These are phyloP conservation scores for Chrysochromulina parva DNA, from an alignment of 78 protist genomes.

Conservation along the genomic window DNA sequence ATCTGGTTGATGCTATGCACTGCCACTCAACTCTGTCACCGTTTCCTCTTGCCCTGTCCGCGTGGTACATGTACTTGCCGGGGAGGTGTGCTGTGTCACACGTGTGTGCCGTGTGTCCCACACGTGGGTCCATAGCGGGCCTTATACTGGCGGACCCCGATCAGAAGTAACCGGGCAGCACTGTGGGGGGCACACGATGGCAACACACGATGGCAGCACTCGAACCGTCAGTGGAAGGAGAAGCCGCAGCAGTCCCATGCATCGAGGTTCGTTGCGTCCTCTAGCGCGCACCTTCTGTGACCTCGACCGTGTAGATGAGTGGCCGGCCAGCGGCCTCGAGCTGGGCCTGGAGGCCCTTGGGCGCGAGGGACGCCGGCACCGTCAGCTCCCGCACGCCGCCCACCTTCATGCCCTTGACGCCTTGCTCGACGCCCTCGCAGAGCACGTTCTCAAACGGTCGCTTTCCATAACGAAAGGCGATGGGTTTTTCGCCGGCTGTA, in stretches of 20 bases:
- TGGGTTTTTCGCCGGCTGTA: not conserved
- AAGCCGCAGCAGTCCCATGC: too few relatives aligned
- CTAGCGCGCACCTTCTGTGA: not conserved
- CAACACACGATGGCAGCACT: not conserved
- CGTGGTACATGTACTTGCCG: too few relatives aligned
- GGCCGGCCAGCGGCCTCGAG: not conserved
- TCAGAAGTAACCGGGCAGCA: not conserved
- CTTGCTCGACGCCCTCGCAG: slow-evolving; percentile 74
- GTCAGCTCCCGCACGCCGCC: slow-evolving; percentile 71
- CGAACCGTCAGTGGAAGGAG: too few relatives aligned
- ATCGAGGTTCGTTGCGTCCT: too few relatives aligned
- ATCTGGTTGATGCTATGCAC: too few relatives aligned
- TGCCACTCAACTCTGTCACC: too few relatives aligned
- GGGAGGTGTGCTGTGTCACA: too few relatives aligned
- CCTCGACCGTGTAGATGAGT: not conserved
- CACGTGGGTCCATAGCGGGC: too few relatives aligned
- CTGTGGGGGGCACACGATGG: not conserved
- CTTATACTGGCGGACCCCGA: too few relatives aligned
- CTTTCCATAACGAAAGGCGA: not conserved
- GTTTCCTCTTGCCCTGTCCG: too few relatives aligned
- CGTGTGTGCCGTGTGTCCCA: too few relatives aligned
- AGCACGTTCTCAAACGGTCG: not conserved
- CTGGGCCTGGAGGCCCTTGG: not conserved
- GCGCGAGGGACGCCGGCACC: slow-evolving; percentile 62
- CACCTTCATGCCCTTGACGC: slow-evolving; percentile 73